Conservation (phyloP, 306 rosid species). For the apple (Malus domestica) region ASM211411v1 NC_041803.1:51963501-51964000, state of each 20-base stretch:
- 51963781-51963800: conserved; percentile 86
- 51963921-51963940: too few species aligned
- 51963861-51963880: conserved; percentile 39
- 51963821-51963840: conserved; percentile 5
- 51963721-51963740: conserved; percentile 20
- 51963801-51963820: conserved; percentile 48
- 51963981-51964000: background rate
- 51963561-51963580: too few species aligned
- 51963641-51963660: too few species aligned
- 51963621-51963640: too few species aligned
- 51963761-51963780: conserved; percentile 79
- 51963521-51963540: too few species aligned
- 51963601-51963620: too few species aligned
- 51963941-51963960: background rate
- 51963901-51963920: background rate
- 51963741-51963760: conserved; percentile 91
- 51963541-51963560: too few species aligned
- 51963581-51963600: too few species aligned
- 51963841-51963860: conserved; percentile 81
- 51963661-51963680: too few species aligned
- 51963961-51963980: background rate
- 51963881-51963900: background rate
- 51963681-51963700: too few species aligned
- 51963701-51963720: too few species aligned
- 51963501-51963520: too few species aligned